These are phyloP conservation scores for Wickerhamiella hasegawae DNA, from an alignment of 805 yeast species.

Conservation along the genomic window DNA sequence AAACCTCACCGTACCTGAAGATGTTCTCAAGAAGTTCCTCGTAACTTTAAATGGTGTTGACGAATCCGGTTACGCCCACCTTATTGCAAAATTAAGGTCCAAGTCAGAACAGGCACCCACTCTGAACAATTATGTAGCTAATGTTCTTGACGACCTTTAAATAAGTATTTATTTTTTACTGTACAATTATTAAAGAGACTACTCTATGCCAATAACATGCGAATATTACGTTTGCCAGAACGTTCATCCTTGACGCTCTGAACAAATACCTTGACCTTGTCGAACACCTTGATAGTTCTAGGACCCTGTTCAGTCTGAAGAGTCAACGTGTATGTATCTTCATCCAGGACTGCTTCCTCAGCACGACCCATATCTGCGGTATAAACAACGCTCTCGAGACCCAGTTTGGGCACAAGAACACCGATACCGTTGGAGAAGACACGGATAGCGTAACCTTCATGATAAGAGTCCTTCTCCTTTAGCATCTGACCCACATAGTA, in stretches of 20 bases:
- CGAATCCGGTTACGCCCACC: no score
- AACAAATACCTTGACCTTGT: conserved; percentile 69
- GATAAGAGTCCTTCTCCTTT: conserved; percentile 63
- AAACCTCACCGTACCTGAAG: no score
- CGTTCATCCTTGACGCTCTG: conserved; percentile 68
- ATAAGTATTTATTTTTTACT: not conserved
- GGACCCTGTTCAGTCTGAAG: conserved; percentile 32
- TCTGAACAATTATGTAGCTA: no score
- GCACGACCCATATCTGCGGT: conserved; percentile 58
- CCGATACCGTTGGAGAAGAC: conserved; percentile 92
- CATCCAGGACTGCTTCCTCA: conserved; percentile 47
- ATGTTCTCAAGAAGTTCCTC: no score
- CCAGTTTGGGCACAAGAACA: conserved; percentile 86
- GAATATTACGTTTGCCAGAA: conserved; percentile 87
- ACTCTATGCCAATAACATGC: conserved; percentile 27
- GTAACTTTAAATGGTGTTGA: no score
- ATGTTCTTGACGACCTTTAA: no score
- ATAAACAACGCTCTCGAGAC: conserved; percentile 85
- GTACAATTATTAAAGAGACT: not conserved
- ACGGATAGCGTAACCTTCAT: conserved; percentile 82
- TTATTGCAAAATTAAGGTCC: no score
- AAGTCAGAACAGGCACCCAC: no score
- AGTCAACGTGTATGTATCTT: conserved; percentile 54
- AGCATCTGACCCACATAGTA: conserved; percentile 97
- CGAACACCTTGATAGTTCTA: conserved; percentile 51